These are phyloP conservation scores for Thoreauomyces humboldtii DNA, from an alignment of 192 early-diverging fungal genomes.

Conservation along the genomic window DNA sequence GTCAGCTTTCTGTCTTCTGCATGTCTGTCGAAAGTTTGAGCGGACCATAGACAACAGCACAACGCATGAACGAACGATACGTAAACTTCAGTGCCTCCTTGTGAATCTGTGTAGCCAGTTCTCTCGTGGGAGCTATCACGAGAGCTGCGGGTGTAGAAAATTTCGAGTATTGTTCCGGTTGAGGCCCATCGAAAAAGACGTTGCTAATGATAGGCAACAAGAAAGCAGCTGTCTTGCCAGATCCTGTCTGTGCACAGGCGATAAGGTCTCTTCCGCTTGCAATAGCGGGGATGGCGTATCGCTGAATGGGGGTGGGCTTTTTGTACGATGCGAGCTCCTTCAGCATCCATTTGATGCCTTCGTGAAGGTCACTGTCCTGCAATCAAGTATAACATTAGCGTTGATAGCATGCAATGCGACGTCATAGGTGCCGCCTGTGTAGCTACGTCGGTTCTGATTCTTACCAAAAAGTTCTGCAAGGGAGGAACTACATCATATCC, in stretches of 20 bases:
- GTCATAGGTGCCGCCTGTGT: too few species aligned
- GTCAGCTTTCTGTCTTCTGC: too few species aligned
- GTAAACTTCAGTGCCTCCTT: constrained; percentile 77
- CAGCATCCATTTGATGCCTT: constrained; percentile 83
- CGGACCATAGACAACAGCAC: constrained; percentile 81
- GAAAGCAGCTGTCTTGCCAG: constrained; percentile 93
- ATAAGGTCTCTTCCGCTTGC: constrained; percentile 86
- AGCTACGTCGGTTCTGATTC: too few species aligned
- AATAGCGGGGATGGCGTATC: constrained; percentile 41
- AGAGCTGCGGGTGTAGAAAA: constrained; percentile 88
- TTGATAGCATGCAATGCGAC: too few species aligned
- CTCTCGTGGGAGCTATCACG: constrained; percentile 95
- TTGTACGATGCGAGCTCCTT: constrained; percentile 77
- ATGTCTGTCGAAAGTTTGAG: too few species aligned
- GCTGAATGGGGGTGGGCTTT: constrained; percentile 91
- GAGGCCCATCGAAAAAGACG: constrained; percentile 88
- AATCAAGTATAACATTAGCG: too few species aligned
- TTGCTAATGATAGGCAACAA: constrained; percentile 92
- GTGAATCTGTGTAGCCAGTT: constrained; percentile 94
- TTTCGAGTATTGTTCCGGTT: too few species aligned
- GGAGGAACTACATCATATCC: constrained; percentile 47
- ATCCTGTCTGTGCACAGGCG: constrained; percentile 97
- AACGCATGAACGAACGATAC: constrained; percentile 80
- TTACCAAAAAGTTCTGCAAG: constrained; percentile 61
- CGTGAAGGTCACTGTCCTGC: constrained; percentile 69